A percentile compares a stretch with the other conserved stretches of the same genome.
These are phyloP conservation scores for Curvularia sp. DNA, from an alignment of 2,329 filamentous ascomycete genomes.

Conservation along the genomic window DNA sequence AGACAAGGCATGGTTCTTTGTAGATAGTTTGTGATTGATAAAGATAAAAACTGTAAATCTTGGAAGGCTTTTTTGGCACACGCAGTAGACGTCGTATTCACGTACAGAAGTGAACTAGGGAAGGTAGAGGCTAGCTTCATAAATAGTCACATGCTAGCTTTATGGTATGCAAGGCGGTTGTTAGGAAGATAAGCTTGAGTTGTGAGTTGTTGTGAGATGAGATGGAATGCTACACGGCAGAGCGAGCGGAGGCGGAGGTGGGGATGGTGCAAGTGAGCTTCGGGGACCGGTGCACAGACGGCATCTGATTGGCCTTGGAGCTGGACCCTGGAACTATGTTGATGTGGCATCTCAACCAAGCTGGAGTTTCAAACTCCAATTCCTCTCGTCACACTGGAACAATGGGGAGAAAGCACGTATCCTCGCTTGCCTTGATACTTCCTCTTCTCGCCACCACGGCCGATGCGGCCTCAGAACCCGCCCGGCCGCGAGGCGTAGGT, in stretches of 20 bases:
- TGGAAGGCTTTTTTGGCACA: background rate
- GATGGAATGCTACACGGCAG: background rate
- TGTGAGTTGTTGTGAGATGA: too few relatives aligned
- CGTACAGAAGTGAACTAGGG: background rate
- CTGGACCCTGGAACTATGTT: conserved; percentile 28
- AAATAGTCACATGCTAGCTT: background rate
- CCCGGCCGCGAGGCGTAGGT: conserved; percentile 81
- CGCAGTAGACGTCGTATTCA: background rate
- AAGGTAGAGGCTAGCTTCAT: background rate
- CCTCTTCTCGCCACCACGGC: conserved; percentile 39
- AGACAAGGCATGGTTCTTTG: background rate
- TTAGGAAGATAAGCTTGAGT: background rate
- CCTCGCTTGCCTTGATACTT: conserved; percentile 40
- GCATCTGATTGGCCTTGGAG: conserved; percentile 17
- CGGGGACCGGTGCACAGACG: conserved; percentile 11
- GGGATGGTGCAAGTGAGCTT: conserved; percentile 1
- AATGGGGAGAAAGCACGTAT: conserved; percentile 44
- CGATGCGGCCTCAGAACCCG: conserved; percentile 67
- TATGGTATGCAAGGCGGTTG: background rate
- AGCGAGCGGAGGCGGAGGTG: background rate
- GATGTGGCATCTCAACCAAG: conserved; percentile 33
- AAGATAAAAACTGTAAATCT: too few relatives aligned
- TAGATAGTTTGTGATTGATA: background rate
- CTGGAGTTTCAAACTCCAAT: conserved; percentile 33
- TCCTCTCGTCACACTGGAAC: conserved; percentile 24